phyloP scores from a whole-genome alignment of 768 basidiomycete species.

The Saitozyma sp. region DNA sequence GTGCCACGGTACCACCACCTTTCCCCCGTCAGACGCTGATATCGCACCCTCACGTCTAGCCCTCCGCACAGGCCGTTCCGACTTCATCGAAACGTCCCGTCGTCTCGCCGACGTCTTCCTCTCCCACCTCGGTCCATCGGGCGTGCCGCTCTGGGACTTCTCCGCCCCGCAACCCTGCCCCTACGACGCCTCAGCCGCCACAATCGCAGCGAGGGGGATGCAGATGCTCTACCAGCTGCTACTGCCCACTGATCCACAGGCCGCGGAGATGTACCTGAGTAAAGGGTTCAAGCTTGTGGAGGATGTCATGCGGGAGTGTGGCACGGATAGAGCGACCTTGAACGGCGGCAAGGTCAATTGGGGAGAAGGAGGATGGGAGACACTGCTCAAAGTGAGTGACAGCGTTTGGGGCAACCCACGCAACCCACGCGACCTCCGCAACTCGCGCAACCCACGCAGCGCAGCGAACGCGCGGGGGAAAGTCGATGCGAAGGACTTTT shows the following conservation, averaged over 20 bases:
- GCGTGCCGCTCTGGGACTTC: slow-evolving; percentile 43
- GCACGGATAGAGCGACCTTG: slow-evolving; percentile 23
- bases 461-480: no score
- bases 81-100: slow-evolving; percentile 31
- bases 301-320: slow-evolving; percentile 28
- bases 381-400: slow-evolving; percentile 26
- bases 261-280: slow-evolving; percentile 33
- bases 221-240: slow-evolving; percentile 35
- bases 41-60: slow-evolving; percentile 6
- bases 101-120: slow-evolving; percentile 40
- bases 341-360: slow-evolving; percentile 31
- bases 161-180: slow-evolving; percentile 35
- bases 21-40: slow-evolving; percentile 1
- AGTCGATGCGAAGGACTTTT: no score
- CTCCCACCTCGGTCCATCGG: slow-evolving; percentile 20
- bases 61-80: slow-evolving; percentile 35
- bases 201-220: slow-evolving; percentile 36
- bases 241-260: slow-evolving; percentile 12
- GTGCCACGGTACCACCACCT: no score
- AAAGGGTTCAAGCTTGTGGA: slow-evolving; percentile 29
- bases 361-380: slow-evolving; percentile 45
- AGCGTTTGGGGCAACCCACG: background rate
- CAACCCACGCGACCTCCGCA: no score
- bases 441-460: no score
- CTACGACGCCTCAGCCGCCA: slow-evolving; percentile 41